Percentiles rank a stretch among this genome's conserved stretches.
phyloP scores from a whole-genome alignment of 352 stramenopile species.

The Phytophthora brassicae region DNA sequence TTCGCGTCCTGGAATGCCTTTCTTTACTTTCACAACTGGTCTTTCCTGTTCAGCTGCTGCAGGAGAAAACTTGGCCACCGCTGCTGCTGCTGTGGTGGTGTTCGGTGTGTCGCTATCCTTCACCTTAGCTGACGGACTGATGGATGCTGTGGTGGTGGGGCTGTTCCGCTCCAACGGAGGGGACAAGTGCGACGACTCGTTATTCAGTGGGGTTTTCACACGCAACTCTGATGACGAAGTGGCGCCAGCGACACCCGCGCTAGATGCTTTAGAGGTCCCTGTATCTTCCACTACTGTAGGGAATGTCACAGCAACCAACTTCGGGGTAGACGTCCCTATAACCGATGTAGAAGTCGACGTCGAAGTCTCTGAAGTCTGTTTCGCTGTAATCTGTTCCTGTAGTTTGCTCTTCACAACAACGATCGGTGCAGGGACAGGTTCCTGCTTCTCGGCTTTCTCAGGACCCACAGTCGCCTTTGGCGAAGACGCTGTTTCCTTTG shows the following conservation, averaged over 20 bases:
- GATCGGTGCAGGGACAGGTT: not conserved
- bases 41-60: conserved; percentile 10
- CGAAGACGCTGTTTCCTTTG: conserved; percentile 3
- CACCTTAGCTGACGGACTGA: conserved; percentile 53
- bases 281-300: not conserved
- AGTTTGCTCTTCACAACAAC: conserved; percentile 16
- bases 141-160: conserved; percentile 41
- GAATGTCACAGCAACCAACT: not conserved
- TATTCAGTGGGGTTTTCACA: conserved; percentile 48
- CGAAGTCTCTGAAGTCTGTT: conserved; percentile 3
- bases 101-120: conserved; percentile 44
- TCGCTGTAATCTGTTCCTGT: conserved; percentile 12
- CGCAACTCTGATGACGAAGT: conserved; percentile 32
- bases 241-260: not conserved
- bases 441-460: conserved; percentile 8
- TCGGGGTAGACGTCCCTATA: not conserved
- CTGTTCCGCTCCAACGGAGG: conserved; percentile 49
- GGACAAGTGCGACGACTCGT: conserved; percentile 53
- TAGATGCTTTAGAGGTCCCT: not conserved
- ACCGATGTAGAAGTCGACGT: not conserved
- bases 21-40: conserved; percentile 14
- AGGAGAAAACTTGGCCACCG: conserved; percentile 30
- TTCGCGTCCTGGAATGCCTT: conserved; percentile 17
- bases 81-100: conserved; percentile 20
- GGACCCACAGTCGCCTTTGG: not conserved